A percentile compares a stretch with the other conserved stretches of the same genome.
Conservation (phyloP, 495 filamentous ascomycete species). For the Bryoglossum gracile region DNA sequence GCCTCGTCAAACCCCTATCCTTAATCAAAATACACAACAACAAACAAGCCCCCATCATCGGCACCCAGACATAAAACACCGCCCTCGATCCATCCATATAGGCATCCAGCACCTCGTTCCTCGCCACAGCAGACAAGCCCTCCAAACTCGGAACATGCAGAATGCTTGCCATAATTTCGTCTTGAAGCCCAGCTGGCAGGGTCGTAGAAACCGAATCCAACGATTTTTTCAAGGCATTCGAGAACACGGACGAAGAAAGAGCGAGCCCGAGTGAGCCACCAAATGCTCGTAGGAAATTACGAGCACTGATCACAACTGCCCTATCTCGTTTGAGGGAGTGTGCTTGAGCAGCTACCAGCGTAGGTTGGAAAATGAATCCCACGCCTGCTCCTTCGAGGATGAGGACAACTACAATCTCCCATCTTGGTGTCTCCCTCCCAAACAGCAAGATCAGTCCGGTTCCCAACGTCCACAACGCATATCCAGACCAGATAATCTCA, state of each 20-base stretch:
- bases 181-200: constrained; percentile 35
- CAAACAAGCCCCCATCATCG: constrained; percentile 47
- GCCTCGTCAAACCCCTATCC: constrained; percentile 45
- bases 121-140: constrained; percentile 6
- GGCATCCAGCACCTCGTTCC: constrained; percentile 34
- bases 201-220: constrained; percentile 19
- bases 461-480: constrained; percentile 33
- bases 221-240: constrained; percentile 38
- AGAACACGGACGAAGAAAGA: constrained; percentile 50
- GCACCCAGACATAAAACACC: constrained; percentile 49
- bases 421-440: constrained; percentile 37
- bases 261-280: constrained; percentile 55
- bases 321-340: constrained; percentile 50
- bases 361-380: constrained; percentile 54
- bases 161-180: constrained; percentile 19
- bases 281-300: constrained; percentile 56
- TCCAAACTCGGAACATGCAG: constrained; percentile 20
- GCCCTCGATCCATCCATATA: constrained; percentile 45
- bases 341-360: constrained; percentile 55
- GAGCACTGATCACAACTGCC: constrained; percentile 53
- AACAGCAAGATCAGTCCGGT: constrained; percentile 47
- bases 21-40: constrained; percentile 44
- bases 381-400: constrained; percentile 46
- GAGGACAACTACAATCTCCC: constrained; percentile 46
- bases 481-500: constrained; percentile 51